Percentiles rank a stretch among this genome's conserved stretches.
Evolutionary conservation across 2,329 filamentous ascomycete species (phyloP).

Genomic region (Curvularia verruculosa): DNA sequence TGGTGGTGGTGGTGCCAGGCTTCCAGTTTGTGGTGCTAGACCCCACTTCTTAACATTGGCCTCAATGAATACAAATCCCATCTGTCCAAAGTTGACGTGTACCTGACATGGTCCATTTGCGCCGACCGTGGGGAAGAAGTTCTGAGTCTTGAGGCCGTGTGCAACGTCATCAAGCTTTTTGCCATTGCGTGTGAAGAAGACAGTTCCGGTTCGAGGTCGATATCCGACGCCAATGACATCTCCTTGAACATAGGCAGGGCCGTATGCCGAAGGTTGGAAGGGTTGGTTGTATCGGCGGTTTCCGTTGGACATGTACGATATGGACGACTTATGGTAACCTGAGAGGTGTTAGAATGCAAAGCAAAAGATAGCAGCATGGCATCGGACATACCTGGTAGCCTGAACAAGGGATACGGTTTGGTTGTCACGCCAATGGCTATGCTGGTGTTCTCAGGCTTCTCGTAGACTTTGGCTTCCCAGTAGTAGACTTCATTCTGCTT

Average conservation of each 20-base stretch:
- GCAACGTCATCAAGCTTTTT: slow-evolving; percentile 95
- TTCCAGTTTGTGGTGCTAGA: slow-evolving; percentile 92
- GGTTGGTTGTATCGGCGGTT: slow-evolving; percentile 91
- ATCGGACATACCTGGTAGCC: slow-evolving; percentile 76
- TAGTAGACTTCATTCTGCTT: slow-evolving; percentile 99
- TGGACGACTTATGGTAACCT: slow-evolving; percentile 92
- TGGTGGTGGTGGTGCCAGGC: slow-evolving; percentile 89
- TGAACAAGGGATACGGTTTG: slow-evolving; percentile 94
- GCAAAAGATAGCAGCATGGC: neutral
- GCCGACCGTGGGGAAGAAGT: slow-evolving; percentile 97
- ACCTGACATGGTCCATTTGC: slow-evolving; percentile 91
- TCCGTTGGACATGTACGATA: slow-evolving; percentile 88
- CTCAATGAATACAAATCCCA: slow-evolving; percentile 98
- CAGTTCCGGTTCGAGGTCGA: slow-evolving; percentile 87
- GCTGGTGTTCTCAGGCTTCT: slow-evolving; percentile 87
- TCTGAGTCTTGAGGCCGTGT: slow-evolving; percentile 90
- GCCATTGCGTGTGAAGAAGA: slow-evolving; percentile 98
- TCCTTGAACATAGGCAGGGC: slow-evolving; percentile 84
- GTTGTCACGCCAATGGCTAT: slow-evolving; percentile 94
- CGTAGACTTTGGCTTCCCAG: slow-evolving; percentile 98
- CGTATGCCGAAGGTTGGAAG: slow-evolving; percentile 79
- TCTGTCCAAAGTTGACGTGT: slow-evolving; percentile 97
- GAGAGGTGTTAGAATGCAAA: slow-evolving; percentile 25
- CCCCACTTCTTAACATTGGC: slow-evolving; percentile 99
- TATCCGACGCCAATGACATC: slow-evolving; percentile 97